Base-by-base conservation (phyloP, 768 basidiomycete species). In the Paxillus ammoniavirescens region DNA sequence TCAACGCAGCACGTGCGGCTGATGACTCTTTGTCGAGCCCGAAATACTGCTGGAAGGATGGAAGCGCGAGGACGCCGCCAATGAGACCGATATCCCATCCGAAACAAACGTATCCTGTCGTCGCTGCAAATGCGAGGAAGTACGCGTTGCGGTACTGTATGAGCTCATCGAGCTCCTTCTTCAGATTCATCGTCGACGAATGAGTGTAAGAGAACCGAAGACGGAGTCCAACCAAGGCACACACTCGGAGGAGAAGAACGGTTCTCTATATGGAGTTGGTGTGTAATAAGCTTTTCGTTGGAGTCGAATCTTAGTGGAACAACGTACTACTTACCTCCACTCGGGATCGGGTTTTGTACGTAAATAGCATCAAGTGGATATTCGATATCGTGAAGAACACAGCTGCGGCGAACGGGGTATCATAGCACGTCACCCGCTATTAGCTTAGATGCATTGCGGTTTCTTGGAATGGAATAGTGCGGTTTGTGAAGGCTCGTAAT, bases 51-150 rank as follows among this genome's bases (percentile, higher is more conserved):
- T 65, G 57, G 55, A 74, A 74, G 17, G 72, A 72, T 33, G 68
- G 67, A n/a, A 74, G 57, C 5, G 70, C 51, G 47, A 74, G 53
- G 4, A 73, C 63, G 12, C 72, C 72, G 2, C 72, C 72, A 14
- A 74, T 73, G 28, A 73, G 56, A 12, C 72, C 73, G 18, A 68
- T 69, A 23, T 73, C 72, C 72, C 72, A 71, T 21, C 71, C 71
- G 21, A 67, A 72, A 50, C 71, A 72, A 42, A 69, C 50, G 30
- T 69, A 72, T 31, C 71, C 72, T 18, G 62, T 63, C 13, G 72
- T 63, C 30, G 72, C 71, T 28, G 71, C 66, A 28, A 68, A 64
- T 8, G 71, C 67, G 28, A 72, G 62, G 10, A 68, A 49, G 54
- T 72, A 72, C 8, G 71, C 71, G 49, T 72, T 72, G 8, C 72